Evolutionary conservation across 345 rosid genomes (phyloP).

Genomic region (Aethionema arabicum): DNA sequence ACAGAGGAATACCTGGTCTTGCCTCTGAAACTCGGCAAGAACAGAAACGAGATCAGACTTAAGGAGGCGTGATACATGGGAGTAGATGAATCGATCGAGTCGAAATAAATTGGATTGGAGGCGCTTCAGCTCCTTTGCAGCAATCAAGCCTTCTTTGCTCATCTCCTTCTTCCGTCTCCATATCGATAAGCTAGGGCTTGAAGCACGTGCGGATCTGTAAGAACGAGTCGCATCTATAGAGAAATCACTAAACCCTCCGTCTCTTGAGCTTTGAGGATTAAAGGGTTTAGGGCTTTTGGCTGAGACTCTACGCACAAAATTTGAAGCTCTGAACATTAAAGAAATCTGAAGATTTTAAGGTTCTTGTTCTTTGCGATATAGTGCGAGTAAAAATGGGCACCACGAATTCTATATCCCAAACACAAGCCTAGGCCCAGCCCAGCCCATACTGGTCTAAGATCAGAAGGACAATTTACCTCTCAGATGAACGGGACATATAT

Average conservation of each 20-base stretch:
- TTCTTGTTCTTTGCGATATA: neutral
- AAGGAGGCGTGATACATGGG: conserved; percentile 79
- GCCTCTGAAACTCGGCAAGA: conserved; percentile 89
- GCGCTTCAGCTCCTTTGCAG: conserved; percentile 81
- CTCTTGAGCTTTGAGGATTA: conserved; percentile 10
- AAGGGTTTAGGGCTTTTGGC: conserved; percentile 25
- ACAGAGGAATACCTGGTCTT: conserved; percentile 80
- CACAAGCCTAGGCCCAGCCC: neutral
- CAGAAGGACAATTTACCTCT: too few relatives aligned
- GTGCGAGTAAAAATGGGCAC: neutral
- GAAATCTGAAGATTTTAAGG: neutral
- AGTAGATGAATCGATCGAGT: conserved; percentile 59
- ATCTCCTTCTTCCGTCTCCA: conserved; percentile 95
- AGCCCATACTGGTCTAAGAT: neutral
- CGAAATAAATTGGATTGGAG: conserved; percentile 56
- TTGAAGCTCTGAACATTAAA: conserved; percentile 17
- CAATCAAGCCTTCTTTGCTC: conserved; percentile 80
- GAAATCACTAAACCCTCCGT: neutral
- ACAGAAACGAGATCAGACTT: conserved; percentile 84
- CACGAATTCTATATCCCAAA: neutral
- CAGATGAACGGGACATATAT: too few relatives aligned
- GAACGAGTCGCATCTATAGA: conserved; percentile 10
- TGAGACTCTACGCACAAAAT: conserved; percentile 17
- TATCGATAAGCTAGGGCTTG: conserved; percentile 92
- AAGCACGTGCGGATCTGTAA: conserved; percentile 44